Conservation (phyloP, 768 basidiomycete species). For the Dendrothele bispora region DNA sequence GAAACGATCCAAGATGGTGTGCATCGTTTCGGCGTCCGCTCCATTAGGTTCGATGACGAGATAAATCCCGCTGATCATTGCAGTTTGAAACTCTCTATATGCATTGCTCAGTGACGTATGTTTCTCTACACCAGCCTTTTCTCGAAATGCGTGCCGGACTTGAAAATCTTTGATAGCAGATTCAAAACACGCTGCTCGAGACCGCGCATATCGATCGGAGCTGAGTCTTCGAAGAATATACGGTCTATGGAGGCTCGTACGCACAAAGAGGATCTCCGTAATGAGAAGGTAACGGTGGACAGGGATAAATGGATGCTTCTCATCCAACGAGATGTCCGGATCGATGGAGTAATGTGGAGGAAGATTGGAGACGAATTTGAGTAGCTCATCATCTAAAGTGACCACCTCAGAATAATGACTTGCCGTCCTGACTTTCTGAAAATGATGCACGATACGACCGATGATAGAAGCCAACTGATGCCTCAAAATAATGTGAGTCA, state of each 20-base stretch:
- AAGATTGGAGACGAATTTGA: constrained; percentile 70
- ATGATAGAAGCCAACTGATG: constrained; percentile 83
- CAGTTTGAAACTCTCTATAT: constrained; percentile 85
- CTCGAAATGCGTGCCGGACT: constrained; percentile 69
- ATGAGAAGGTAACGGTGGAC: constrained; percentile 87
- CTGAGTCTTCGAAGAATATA: constrained; percentile 80
- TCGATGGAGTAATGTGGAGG: constrained; percentile 79
- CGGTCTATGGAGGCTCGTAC: constrained; percentile 83
- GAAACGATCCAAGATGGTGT: constrained; percentile 76
- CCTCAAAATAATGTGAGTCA: constrained; percentile 87
- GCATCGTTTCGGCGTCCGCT: constrained; percentile 68
- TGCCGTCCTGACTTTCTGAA: constrained; percentile 78
- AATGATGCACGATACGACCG: constrained; percentile 89
- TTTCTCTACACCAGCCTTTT: constrained; percentile 59
- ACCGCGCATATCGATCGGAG: constrained; percentile 79
- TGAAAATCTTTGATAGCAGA: constrained; percentile 86
- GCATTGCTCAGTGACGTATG: constrained; percentile 75
- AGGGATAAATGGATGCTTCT: constrained; percentile 61
- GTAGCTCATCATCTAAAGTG: constrained; percentile 78
- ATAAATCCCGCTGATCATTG: constrained; percentile 89
- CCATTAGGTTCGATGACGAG: constrained; percentile 79
- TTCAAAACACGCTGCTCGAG: constrained; percentile 86
- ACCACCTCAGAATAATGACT: constrained; percentile 85
- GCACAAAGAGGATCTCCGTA: constrained; percentile 86
- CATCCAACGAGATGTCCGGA: constrained; percentile 78